A percentile compares a stretch with the other conserved stretches of the same genome.
Evolutionary conservation across 2,329 filamentous ascomycete genomes (phyloP).

Genomic region (Chrysoporthe deuterocubensis): DNA sequence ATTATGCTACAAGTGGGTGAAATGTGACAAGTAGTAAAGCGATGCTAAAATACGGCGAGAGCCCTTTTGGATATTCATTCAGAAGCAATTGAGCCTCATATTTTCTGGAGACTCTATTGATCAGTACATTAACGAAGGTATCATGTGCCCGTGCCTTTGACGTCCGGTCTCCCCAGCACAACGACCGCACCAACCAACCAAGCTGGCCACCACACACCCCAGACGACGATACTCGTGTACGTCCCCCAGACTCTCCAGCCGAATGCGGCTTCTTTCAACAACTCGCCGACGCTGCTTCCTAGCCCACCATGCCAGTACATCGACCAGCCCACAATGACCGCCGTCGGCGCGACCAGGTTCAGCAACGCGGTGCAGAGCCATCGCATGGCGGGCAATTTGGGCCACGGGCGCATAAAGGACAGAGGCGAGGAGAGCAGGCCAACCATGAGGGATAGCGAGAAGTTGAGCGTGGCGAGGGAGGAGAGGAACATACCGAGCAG

Average conservation of each 20-base stretch:
- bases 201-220: conserved; percentile 94
- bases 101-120: neutral
- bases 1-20: too few relatives aligned
- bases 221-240: conserved; percentile 88
- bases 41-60: too few relatives aligned
- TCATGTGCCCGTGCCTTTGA: conserved; percentile 20
- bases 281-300: conserved; percentile 51
- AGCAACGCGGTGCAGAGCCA: conserved; percentile 56
- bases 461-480: conserved; percentile 92
- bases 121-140: neutral
- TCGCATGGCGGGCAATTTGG: conserved; percentile 42
- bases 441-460: conserved; percentile 84
- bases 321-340: conserved; percentile 56
- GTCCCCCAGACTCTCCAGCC: conserved; percentile 89
- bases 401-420: conserved; percentile 68
- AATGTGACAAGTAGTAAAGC: too few relatives aligned
- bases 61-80: too few relatives aligned
- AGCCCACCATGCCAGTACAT: conserved; percentile 36
- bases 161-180: conserved; percentile 48
- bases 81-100: neutral
- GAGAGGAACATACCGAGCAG: conserved; percentile 90
- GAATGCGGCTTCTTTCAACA: conserved; percentile 76
- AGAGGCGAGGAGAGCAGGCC: conserved; percentile 80
- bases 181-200: conserved; percentile 72
- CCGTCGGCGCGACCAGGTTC: conserved; percentile 64